Conservation (phyloP, 2,329 filamentous ascomycete genomes). For the Mycosphaerelloides madeirae region DNA sequence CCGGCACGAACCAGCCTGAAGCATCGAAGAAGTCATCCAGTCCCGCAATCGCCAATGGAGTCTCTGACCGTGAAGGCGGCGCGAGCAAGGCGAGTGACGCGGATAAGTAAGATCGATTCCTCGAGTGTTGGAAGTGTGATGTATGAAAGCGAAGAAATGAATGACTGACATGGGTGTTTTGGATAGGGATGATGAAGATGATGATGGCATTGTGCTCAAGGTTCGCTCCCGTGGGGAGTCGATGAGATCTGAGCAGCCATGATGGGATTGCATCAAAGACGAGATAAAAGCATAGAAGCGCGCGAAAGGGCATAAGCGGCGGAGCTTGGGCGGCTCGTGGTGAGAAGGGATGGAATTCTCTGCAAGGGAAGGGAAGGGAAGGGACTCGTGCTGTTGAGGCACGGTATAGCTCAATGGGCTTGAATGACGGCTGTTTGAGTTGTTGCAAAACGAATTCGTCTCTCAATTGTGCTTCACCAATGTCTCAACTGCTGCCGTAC, state of each 20-base stretch:
- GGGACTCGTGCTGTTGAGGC: too few species aligned
- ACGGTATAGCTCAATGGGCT: too few species aligned
- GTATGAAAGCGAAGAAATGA: constrained; percentile 2
- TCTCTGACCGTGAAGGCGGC: constrained; percentile 11
- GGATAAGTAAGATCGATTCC: constrained; percentile 20
- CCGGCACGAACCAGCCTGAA: constrained; percentile 4
- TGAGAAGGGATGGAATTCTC: too few species aligned
- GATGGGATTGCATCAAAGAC: too few species aligned
- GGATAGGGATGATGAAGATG: constrained; percentile 20
- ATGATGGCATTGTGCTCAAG: constrained; percentile 17
- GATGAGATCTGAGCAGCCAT: neutral
- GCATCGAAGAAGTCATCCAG: constrained; percentile 14
- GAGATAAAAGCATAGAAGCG: neutral
- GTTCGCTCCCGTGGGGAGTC: constrained; percentile 15
- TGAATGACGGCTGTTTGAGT: too few species aligned
- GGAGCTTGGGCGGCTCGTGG: neutral
- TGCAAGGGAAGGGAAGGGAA: too few species aligned
- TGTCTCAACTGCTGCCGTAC: too few species aligned
- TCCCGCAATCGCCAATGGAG: constrained; percentile 14
- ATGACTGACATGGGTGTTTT: constrained; percentile 18
- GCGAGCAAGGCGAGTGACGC: constrained; percentile 11
- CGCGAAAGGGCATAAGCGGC: neutral
- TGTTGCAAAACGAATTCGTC: too few species aligned
- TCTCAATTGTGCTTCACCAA: too few species aligned
- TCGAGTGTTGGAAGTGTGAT: constrained; percentile 3